These are phyloP conservation scores for Phytophthora tubulina DNA, from an alignment of 352 stramenopile species.

Conservation along the genomic window DNA sequence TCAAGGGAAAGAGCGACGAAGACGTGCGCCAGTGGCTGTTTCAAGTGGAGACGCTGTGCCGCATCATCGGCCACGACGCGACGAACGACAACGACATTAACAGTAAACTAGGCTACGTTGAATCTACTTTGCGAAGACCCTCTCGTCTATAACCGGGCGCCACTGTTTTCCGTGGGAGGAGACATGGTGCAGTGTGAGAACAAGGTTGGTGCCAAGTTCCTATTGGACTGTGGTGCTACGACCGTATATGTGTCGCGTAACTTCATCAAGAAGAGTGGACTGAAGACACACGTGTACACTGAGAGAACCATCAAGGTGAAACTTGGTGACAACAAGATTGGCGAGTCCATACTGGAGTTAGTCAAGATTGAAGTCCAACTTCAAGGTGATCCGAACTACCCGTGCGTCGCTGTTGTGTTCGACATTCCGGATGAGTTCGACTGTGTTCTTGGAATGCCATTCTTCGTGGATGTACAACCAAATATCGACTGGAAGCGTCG, in stretches of 20 bases:
- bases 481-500: slow-evolving; percentile 19
- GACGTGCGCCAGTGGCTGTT: slow-evolving; percentile 31
- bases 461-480: slow-evolving; percentile 24
- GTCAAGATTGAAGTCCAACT: slow-evolving; percentile 12
- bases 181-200: background rate
- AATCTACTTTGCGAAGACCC: slow-evolving; percentile 31
- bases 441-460: slow-evolving; percentile 12
- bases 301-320: slow-evolving; percentile 14
- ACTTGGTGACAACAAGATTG: slow-evolving; percentile 28
- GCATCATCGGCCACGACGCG: slow-evolving; percentile 21
- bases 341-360: slow-evolving; percentile 9
- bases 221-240: slow-evolving; percentile 27
- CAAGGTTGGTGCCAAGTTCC: slow-evolving; percentile 14
- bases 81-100: slow-evolving; percentile 18
- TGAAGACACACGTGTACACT: slow-evolving; percentile 9
- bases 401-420: slow-evolving; percentile 20
- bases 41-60: slow-evolving; percentile 26
- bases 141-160: slow-evolving; percentile 22
- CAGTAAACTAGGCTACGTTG: slow-evolving; percentile 25
- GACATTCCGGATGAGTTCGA: slow-evolving; percentile 22
- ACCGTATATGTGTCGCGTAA: slow-evolving; percentile 8
- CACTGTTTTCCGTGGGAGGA: slow-evolving; percentile 18
- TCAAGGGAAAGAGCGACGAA: slow-evolving; percentile 20
- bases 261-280: no score
- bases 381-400: background rate